Percentiles rank a stretch among this genome's conserved stretches.
Evolutionary conservation across 306 rosid species (phyloP).

Genomic region (Senna siamea): DNA sequence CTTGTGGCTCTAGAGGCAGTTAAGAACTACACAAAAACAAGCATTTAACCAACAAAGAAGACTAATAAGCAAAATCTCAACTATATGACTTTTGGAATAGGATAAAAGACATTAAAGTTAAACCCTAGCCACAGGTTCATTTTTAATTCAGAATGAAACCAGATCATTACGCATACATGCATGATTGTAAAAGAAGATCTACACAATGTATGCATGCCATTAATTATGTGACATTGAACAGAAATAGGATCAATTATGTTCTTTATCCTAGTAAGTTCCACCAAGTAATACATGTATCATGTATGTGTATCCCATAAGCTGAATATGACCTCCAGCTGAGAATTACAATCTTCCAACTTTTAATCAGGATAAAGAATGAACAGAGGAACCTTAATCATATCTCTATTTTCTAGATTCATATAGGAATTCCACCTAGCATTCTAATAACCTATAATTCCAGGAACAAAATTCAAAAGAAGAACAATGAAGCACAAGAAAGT

Average conservation of each 20-base stretch:
- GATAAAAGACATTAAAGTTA: conserved; percentile 6
- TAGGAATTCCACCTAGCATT: conserved; percentile 5
- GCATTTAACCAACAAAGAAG: conserved; percentile 6
- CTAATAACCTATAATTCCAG: conserved; percentile 5
- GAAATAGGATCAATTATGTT: not conserved
- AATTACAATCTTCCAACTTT: conserved; percentile 12
- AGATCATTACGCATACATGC: conserved; percentile 1
- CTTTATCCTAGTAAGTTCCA: too few species aligned
- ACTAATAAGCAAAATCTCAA: conserved; percentile 2
- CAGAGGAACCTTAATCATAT: not conserved
- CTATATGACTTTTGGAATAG: conserved; percentile 15
- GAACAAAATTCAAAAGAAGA: conserved; percentile 15
- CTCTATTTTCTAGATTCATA: not conserved
- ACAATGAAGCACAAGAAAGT: conserved; percentile 30
- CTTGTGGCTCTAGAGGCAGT: conserved; percentile 10
- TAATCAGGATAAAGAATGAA: not conserved
- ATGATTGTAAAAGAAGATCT: conserved; percentile 9
- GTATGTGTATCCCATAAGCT: conserved; percentile 16
- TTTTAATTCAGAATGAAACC: conserved; percentile 14
- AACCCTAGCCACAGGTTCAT: conserved; percentile 29
- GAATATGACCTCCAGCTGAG: not conserved
- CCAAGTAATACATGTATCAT: not conserved
- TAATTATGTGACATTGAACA: not conserved
- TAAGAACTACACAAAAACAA: conserved; percentile 23
- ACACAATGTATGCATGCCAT: not conserved